phyloP scores from a whole-genome alignment of 805 yeast species.

The Starmerella potacharoeniae region DNA sequence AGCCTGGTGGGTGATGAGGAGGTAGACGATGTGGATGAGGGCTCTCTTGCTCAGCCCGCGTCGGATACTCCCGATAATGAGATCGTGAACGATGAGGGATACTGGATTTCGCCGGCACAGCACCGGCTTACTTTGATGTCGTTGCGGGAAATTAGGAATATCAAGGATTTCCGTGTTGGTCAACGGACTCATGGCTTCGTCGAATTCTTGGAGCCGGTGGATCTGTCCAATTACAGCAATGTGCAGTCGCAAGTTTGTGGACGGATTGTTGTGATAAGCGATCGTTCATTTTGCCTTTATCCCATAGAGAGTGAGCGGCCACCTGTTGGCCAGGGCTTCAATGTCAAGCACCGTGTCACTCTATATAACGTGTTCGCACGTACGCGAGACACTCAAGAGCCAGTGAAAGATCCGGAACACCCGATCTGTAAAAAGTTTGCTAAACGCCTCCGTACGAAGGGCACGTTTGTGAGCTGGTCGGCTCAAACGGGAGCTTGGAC shows the following conservation, averaged over 20 bases:
- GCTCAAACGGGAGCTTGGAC: slow-evolving; percentile 44
- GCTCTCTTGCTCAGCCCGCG: neutral
- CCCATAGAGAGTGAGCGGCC: slow-evolving; percentile 58
- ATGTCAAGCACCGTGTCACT: slow-evolving; percentile 60
- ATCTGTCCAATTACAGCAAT: slow-evolving; percentile 55
- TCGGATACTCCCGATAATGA: slow-evolving; percentile 30
- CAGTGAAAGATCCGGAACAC: slow-evolving; percentile 67
- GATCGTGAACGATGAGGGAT: slow-evolving; percentile 56
- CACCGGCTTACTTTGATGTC: slow-evolving; percentile 49
- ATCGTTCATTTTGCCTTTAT: slow-evolving; percentile 54
- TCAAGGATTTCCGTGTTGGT: slow-evolving; percentile 62
- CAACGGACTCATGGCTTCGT: slow-evolving; percentile 66
- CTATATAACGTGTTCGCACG: slow-evolving; percentile 72
- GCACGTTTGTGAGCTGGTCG: slow-evolving; percentile 64
- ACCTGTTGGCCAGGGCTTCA: slow-evolving; percentile 68
- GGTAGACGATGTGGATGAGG: neutral
- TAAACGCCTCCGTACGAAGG: slow-evolving; percentile 48
- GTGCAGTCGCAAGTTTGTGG: slow-evolving; percentile 52
- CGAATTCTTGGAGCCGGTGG: slow-evolving; percentile 71
- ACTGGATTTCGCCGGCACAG: slow-evolving; percentile 75
- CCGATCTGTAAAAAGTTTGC: slow-evolving; percentile 60
- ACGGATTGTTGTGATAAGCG: slow-evolving; percentile 47
- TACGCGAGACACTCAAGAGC: slow-evolving; percentile 57
- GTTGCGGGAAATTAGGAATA: slow-evolving; percentile 50
- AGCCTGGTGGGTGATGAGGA: neutral